Conservation (phyloP, 495 filamentous ascomycete species). For the Talaromyces stipitatus region DNA sequence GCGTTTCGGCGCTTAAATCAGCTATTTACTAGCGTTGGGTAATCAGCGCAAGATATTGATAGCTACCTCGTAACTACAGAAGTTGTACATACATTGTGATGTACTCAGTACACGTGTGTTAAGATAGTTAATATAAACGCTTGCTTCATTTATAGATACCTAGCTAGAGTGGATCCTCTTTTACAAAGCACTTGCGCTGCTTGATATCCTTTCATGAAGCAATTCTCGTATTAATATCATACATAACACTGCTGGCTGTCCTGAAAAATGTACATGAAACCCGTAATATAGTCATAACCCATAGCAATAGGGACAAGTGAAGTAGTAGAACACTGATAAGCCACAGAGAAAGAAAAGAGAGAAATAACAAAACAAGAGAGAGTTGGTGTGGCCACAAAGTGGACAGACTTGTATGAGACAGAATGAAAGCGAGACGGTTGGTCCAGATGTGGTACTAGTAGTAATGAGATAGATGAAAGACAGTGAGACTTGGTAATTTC, state of each 20-base stretch:
- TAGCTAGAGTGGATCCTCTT: too few species aligned
- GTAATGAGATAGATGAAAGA: background rate
- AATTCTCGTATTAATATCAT: background rate
- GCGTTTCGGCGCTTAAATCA: slow-evolving; percentile 48
- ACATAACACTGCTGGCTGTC: background rate
- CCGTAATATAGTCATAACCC: background rate
- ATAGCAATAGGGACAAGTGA: background rate
- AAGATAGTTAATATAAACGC: too few species aligned
- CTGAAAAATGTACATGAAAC: background rate
- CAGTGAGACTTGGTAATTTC: background rate
- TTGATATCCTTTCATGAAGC: background rate
- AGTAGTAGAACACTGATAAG: background rate
- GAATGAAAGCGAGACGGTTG: background rate
- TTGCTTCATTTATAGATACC: too few species aligned
- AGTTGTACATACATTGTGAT: too few species aligned
- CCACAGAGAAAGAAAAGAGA: background rate
- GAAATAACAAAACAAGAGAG: background rate
- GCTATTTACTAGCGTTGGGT: too few species aligned
- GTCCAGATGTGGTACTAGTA: background rate
- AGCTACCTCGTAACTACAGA: too few species aligned
- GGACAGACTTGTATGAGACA: background rate
- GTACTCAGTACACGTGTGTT: too few species aligned
- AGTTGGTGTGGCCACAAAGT: too few species aligned
- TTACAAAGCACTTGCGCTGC: too few species aligned
- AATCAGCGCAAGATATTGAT: too few species aligned